Conservation (phyloP, 352 stramenopile species). For the Peronospora destructor region DNA sequence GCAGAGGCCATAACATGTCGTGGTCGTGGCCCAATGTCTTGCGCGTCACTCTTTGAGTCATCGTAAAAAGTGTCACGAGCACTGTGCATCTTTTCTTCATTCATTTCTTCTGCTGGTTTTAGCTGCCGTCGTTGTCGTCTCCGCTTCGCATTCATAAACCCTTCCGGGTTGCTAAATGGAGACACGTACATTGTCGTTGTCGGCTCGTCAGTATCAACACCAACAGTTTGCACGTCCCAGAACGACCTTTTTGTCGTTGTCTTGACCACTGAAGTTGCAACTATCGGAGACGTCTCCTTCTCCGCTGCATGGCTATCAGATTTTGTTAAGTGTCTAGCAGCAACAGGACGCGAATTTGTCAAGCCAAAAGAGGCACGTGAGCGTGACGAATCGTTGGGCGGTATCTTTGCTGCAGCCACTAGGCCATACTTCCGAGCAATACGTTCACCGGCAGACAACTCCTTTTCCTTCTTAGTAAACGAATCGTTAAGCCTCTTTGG, state of each 20-base stretch:
- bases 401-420: slow-evolving; percentile 11
- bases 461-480: slow-evolving; percentile 4
- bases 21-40: slow-evolving; percentile 22
- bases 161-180: slow-evolving; percentile 38
- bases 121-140: slow-evolving; percentile 13
- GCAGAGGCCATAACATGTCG: slow-evolving; percentile 40
- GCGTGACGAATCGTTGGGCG: slow-evolving; percentile 7
- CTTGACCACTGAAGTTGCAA: slow-evolving; percentile 5
- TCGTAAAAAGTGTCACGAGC: slow-evolving; percentile 33
- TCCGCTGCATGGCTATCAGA: slow-evolving; percentile 2
- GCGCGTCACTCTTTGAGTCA: slow-evolving; percentile 21
- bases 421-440: slow-evolving; percentile 67
- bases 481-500: slow-evolving; percentile 7
- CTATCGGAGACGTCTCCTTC: slow-evolving; percentile 3
- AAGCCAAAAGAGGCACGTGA: not conserved
- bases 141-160: slow-evolving; percentile 25
- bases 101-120: slow-evolving; percentile 15
- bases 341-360: not conserved
- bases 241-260: slow-evolving; percentile 27
- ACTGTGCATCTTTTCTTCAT: slow-evolving; percentile 18
- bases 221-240: slow-evolving; percentile 23
- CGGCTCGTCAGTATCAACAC: slow-evolving; percentile 1
- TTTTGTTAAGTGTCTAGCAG: not conserved
- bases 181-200: slow-evolving; percentile 39
- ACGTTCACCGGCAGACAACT: slow-evolving; percentile 36